A percentile compares a stretch with the other conserved stretches of the same genome.
phyloP scores from a whole-genome alignment of 495 filamentous ascomycete genomes.

The Aspergillus kassunensis region DNA sequence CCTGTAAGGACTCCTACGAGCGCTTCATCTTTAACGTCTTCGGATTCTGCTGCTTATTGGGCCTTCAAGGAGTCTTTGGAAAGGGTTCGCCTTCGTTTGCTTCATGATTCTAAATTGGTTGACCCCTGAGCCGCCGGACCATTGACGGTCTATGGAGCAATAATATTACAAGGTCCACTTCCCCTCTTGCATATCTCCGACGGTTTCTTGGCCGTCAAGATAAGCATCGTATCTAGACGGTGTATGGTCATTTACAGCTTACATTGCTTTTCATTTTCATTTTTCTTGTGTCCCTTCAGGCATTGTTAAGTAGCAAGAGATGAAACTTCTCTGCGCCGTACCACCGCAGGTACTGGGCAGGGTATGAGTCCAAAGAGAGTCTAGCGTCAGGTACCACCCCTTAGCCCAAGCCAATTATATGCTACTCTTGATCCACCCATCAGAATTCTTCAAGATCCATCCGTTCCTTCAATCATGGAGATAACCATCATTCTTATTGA shows the following conservation, averaged over 20 bases:
- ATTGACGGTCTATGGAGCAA: neutral
- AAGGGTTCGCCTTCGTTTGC: neutral
- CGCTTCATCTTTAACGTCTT: neutral
- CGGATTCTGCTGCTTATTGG: neutral
- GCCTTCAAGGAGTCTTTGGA: neutral
- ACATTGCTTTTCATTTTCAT: neutral
- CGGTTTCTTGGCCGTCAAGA: too few species aligned
- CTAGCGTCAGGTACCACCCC: conserved; percentile 35
- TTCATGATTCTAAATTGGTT: neutral
- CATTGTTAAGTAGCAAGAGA: conserved; percentile 3
- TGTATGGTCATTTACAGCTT: neutral
- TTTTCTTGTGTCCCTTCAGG: neutral
- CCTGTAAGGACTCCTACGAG: conserved; percentile 9
- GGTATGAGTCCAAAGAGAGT: conserved; percentile 10
- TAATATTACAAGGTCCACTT: conserved; percentile 1
- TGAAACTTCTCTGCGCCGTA: neutral
- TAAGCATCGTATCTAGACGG: too few species aligned
- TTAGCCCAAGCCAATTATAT: conserved; percentile 19
- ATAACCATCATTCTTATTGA: too few species aligned
- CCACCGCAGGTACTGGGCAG: too few species aligned
- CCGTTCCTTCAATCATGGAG: neutral
- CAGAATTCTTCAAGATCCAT: neutral
- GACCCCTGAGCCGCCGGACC: conserved; percentile 1
- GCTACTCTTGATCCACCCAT: neutral
- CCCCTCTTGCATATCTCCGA: neutral